Base-by-base conservation (phyloP, 2,329 filamentous ascomycete genomes). In the Pseudocercospora fijiensis region DNA sequence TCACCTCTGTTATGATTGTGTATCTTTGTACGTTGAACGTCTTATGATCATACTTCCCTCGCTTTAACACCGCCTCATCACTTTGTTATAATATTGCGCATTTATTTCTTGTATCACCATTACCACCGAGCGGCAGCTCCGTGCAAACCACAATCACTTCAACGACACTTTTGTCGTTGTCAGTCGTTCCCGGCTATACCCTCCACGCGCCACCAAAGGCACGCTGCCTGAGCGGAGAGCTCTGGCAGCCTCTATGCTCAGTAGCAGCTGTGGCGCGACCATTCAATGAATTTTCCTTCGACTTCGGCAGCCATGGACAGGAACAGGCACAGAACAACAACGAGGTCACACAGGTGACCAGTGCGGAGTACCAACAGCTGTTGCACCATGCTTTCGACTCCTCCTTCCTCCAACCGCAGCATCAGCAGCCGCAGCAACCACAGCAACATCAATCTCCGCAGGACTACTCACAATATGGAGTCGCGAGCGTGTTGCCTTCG, bases 231-330 rank as follows among this genome's bases (percentile, higher is more conserved):
- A 80, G 79, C 78, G 76, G 77, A 74, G 77, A 76, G 78, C 79
- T 80, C 79, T 80, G 78, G 80, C 79, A 81, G 79, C 78, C 78
- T 80, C 76, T 76, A 80, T 80, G 78, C 78, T 77, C 77, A 78
- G 75, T 79, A 74, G 79, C 79, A 80, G 81, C 75, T 75, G 79
- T 82, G 79, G 80, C 80, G 78, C 78, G 73, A 70, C 72, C 79
- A 63, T 76, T 78, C 75, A 76, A 79, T 76, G 78, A 78, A 73
- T 78, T 76, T 71, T 76, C 76, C 75, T 79, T 81, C 76, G 77
- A 80, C 76, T 80, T 81, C 76, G 72, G 68, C 69, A 75, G 77
- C 53, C 64, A 66, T 64, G 77, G 75, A 71, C 76, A 79, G 71
- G 72, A 78, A 73, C 76, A 79, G 71, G 72, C 77, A 73, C 76